A percentile compares a stretch with the other conserved stretches of the same genome.
These are phyloP conservation scores for Coccomyxa subellipsoidea DNA, from an alignment of 163 green algal species.

Conservation along the genomic window DNA sequence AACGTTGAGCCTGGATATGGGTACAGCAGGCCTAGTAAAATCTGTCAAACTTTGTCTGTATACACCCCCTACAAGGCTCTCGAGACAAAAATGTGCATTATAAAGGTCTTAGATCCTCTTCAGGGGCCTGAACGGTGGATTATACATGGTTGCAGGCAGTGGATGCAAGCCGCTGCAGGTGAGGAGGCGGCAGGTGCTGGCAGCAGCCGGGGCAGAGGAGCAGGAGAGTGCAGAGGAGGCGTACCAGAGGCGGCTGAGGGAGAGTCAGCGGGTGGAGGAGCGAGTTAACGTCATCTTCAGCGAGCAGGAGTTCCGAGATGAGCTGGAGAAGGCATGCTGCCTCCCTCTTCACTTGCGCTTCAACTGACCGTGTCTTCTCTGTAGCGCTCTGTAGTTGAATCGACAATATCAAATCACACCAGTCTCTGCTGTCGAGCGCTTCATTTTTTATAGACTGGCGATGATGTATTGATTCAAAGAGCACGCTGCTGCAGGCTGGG, in stretches of 20 bases:
- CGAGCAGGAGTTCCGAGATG: constrained; percentile 37
- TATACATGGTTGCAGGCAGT: neutral
- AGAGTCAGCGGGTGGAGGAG: constrained; percentile 63
- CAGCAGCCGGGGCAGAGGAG: neutral
- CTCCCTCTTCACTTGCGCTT: neutral
- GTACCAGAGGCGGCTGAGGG: constrained; percentile 49
- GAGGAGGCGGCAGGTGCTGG: neutral
- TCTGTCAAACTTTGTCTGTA: no score
- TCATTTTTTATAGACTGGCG: neutral
- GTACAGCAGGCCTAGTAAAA: no score
- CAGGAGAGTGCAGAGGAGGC: neutral
- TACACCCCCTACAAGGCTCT: no score
- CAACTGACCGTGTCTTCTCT: no score
- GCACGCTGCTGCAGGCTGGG: constrained; percentile 34
- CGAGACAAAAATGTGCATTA: no score
- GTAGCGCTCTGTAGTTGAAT: neutral
- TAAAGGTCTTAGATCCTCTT: no score
- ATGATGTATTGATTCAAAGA: neutral
- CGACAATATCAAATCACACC: neutral
- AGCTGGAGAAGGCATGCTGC: constrained; percentile 31
- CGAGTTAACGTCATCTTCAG: constrained; percentile 45
- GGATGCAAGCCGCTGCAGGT: neutral
- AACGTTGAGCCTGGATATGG: no score
- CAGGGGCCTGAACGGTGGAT: no score
- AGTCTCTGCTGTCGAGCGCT: neutral